These are phyloP conservation scores for Petunia hybrid DNA, from an alignment of 305 asterid genomes.

Conservation along the genomic window DNA sequence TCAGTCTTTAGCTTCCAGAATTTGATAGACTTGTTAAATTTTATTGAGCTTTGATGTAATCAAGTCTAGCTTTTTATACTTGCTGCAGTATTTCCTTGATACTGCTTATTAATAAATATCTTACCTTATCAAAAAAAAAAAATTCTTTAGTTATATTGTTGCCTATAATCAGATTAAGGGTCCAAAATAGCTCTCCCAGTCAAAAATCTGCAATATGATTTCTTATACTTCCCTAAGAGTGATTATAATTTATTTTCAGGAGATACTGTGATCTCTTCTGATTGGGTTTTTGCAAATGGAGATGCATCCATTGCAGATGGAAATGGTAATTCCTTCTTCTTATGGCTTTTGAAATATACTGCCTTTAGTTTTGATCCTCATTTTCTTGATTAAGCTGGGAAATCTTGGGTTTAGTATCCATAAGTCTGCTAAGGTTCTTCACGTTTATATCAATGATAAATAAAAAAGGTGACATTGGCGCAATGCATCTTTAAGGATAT, in stretches of 20 bases:
- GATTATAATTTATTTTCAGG: slow-evolving; percentile 25
- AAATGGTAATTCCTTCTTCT: slow-evolving; percentile 27
- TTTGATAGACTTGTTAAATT: too few relatives aligned
- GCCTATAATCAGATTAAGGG: slow-evolving; percentile 22
- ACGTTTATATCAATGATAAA: slow-evolving; percentile 6
- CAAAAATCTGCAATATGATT: slow-evolving; percentile 19
- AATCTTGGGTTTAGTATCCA: slow-evolving; percentile 11
- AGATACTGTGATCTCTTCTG: slow-evolving; percentile 2
- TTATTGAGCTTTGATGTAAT: too few relatives aligned
- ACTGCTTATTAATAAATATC: too few relatives aligned
- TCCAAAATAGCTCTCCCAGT: slow-evolving; percentile 3
- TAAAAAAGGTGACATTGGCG: neutral
- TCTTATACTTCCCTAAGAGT: neutral
- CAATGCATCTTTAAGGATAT: slow-evolving; percentile 8
- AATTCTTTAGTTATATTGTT: neutral
- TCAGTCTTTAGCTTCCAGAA: too few relatives aligned
- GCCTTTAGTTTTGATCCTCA: slow-evolving; percentile 27
- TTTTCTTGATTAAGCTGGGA: neutral
- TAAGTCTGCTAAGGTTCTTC: neutral
- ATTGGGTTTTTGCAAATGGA: neutral
- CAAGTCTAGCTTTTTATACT: too few relatives aligned
- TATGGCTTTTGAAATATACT: neutral
- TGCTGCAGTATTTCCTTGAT: too few relatives aligned
- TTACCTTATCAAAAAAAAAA: too few relatives aligned
- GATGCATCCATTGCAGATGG: slow-evolving; percentile 18